A percentile compares a stretch with the other conserved stretches of the same genome.
Evolutionary conservation across 140 eudicot species (phyloP).

Genomic region (Ambrosia hybrid): DNA sequence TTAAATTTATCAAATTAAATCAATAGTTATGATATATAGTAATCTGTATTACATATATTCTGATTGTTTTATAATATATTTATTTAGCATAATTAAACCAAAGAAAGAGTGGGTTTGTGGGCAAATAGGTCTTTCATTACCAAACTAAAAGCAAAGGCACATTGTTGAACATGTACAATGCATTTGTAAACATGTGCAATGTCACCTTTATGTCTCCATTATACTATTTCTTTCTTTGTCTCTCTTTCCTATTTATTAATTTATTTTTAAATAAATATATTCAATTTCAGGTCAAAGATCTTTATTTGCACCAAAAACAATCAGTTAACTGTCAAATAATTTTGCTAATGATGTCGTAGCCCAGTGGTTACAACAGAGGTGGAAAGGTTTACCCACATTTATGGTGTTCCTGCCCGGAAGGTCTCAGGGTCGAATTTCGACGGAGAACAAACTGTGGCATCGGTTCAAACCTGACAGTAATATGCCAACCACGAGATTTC

Average conservation of each 20-base stretch:
- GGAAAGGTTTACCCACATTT: too few relatives aligned
- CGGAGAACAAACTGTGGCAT: too few relatives aligned
- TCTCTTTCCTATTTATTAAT: constrained; percentile 1
- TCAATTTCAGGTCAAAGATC: constrained; percentile 1
- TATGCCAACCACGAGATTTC: too few relatives aligned
- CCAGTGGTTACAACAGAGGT: too few relatives aligned
- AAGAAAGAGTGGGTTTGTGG: constrained; percentile 29
- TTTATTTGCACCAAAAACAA: background rate
- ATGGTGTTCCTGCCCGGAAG: too few relatives aligned
- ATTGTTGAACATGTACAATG: constrained; percentile 43
- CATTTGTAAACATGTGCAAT: constrained; percentile 46
- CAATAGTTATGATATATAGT: too few relatives aligned
- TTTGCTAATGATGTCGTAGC: too few relatives aligned
- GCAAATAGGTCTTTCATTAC: constrained; percentile 42
- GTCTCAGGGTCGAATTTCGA: too few relatives aligned
- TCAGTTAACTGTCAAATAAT: background rate
- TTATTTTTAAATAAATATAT: background rate
- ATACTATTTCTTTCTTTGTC: constrained; percentile 1
- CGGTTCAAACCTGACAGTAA: too few relatives aligned
- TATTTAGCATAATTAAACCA: background rate
- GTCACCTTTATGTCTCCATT: constrained; percentile 21
- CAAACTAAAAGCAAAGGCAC: constrained; percentile 42
- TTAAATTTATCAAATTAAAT: too few relatives aligned
- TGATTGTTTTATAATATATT: background rate
- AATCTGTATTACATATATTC: background rate